These are phyloP conservation scores for Westerdykella ornata DNA, from an alignment of 2,329 filamentous ascomycete genomes.

Conservation along the genomic window DNA sequence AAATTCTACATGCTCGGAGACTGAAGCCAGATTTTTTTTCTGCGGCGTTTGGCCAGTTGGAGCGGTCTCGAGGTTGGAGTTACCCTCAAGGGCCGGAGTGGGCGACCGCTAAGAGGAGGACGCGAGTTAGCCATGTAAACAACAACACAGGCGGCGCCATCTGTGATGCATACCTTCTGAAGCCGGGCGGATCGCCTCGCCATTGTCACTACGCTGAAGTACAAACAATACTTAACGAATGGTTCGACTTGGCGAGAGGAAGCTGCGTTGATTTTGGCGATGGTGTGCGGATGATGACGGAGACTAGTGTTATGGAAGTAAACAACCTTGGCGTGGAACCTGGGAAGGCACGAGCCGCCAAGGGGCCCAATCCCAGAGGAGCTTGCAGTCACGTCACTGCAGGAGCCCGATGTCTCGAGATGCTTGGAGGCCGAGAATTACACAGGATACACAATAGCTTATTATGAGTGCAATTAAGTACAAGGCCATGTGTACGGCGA, in stretches of 20 bases:
- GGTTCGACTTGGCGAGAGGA: slow-evolving; percentile 2
- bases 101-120: slow-evolving; percentile 22
- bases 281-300: slow-evolving; percentile 8
- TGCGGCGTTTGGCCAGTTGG: slow-evolving; percentile 11
- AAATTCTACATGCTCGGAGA: slow-evolving; percentile 13
- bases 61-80: slow-evolving; percentile 25
- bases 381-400: too few species aligned
- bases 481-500: too few species aligned
- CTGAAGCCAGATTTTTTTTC: slow-evolving; percentile 15
- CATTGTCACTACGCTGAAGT: slow-evolving; percentile 19
- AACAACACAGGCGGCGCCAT: slow-evolving; percentile 8
- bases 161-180: slow-evolving; percentile 26
- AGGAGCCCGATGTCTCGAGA: too few species aligned
- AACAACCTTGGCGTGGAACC: too few species aligned
- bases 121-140: slow-evolving; percentile 25
- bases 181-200: slow-evolving; percentile 34
- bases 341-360: too few species aligned
- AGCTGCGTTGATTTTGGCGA: neutral
- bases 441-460: too few species aligned
- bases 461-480: too few species aligned
- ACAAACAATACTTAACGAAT: slow-evolving; percentile 2
- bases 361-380: too few species aligned
- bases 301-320: neutral
- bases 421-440: too few species aligned
- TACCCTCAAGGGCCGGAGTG: slow-evolving; percentile 14